Evolutionary conservation across 83 land plant genomes (phyloP).

Genomic region (Picea abies): DNA sequence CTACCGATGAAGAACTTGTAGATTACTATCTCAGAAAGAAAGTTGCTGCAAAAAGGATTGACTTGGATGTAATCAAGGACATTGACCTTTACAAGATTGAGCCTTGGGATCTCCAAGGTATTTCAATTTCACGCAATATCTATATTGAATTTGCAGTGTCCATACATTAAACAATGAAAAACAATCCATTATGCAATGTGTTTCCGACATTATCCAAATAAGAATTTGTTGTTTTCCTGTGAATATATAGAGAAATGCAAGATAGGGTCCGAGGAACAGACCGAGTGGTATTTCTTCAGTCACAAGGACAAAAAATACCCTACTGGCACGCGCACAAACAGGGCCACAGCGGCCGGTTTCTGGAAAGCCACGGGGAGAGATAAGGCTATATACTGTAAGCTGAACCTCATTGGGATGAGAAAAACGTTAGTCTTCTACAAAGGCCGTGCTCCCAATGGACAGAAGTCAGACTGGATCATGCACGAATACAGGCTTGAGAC

Average conservation of each 20-base stretch:
- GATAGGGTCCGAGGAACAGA: conserved; percentile 62
- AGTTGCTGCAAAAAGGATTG: conserved; percentile 47
- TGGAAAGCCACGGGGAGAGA: conserved; percentile 79
- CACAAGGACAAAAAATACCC: conserved; percentile 74
- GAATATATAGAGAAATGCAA: conserved; percentile 38
- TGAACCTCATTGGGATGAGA: conserved; percentile 63
- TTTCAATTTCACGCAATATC: too few species aligned
- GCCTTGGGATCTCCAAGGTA: conserved; percentile 82
- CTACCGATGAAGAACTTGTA: conserved; percentile 69
- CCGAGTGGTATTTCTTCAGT: conserved; percentile 70
- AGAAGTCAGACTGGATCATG: conserved; percentile 75
- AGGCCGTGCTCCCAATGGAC: conserved; percentile 71
- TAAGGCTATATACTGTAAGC: conserved; percentile 59
- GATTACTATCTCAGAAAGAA: conserved; percentile 63
- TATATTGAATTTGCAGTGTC: too few species aligned
- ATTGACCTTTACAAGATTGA: conserved; percentile 60
- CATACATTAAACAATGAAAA: background rate
- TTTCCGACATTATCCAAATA: background rate
- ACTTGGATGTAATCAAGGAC: conserved; percentile 56
- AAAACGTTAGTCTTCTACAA: conserved; percentile 70
- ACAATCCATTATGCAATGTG: background rate
- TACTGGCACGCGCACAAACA: conserved; percentile 61
- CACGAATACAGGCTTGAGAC: conserved; percentile 68
- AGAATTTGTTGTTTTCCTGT: background rate
- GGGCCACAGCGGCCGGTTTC: conserved; percentile 63